These are phyloP conservation scores for Kingdonia uniflora DNA, from an alignment of 164 flowering plant genomes.

Conservation along the genomic window DNA sequence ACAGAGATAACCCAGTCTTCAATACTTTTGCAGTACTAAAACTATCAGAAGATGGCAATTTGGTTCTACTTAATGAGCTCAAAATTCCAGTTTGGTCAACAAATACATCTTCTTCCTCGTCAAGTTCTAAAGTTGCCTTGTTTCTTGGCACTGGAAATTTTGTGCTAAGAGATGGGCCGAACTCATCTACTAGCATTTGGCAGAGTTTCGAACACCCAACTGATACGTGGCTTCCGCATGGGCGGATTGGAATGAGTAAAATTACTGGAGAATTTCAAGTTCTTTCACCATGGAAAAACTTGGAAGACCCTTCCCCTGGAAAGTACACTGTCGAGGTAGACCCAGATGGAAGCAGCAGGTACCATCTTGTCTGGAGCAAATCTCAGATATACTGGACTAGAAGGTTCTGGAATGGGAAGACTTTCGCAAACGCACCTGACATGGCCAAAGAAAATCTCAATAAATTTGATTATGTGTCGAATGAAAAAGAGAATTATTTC, in stretches of 20 bases:
- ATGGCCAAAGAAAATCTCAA: constrained; percentile 4
- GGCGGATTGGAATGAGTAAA: constrained; percentile 14
- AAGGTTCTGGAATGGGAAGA: constrained; percentile 15
- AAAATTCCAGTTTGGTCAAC: constrained; percentile 12
- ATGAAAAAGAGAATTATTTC: constrained; percentile 15
- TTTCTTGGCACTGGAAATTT: constrained; percentile 21
- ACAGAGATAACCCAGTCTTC: constrained; percentile 8
- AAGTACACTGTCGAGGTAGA: not conserved
- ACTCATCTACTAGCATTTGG: constrained; percentile 14
- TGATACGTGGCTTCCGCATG: constrained; percentile 15
- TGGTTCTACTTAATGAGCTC: constrained; percentile 2
- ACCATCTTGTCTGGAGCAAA: constrained; percentile 1
- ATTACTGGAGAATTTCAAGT: constrained; percentile 5
- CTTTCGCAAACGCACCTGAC: constrained; percentile 15
- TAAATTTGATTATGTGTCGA: constrained; percentile 10
- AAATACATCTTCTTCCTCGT: not conserved
- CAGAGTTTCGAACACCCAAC: constrained; percentile 34
- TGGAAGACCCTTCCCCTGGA: constrained; percentile 7
- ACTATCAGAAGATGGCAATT: not conserved
- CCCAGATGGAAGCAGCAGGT: not conserved
- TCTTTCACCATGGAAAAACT: constrained; percentile 3
- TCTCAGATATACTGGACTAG: constrained; percentile 11
- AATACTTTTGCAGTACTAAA: constrained; percentile 1
- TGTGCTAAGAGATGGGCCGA: constrained; percentile 9
- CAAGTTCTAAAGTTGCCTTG: constrained; percentile 1